These are phyloP conservation scores for Knufia petricola DNA, from an alignment of 2,329 filamentous ascomycete genomes.

Conservation along the genomic window DNA sequence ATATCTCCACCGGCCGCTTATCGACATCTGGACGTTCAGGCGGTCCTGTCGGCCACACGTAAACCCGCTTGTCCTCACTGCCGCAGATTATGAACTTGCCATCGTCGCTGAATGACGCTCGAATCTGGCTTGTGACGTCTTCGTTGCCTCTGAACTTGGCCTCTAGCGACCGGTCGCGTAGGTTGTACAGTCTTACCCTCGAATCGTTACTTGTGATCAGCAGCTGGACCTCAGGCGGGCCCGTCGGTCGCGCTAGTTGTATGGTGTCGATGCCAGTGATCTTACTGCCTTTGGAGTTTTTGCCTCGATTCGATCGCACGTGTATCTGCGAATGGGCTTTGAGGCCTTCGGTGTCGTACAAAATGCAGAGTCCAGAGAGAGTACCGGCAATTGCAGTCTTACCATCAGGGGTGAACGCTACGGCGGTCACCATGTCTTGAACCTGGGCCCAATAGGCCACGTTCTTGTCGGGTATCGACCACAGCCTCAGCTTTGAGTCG, in stretches of 20 bases:
- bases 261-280: slow-evolving; percentile 87
- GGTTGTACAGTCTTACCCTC: slow-evolving; percentile 76
- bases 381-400: slow-evolving; percentile 82
- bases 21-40: slow-evolving; percentile 46
- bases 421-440: slow-evolving; percentile 84
- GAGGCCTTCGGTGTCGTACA: slow-evolving; percentile 86
- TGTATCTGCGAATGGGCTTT: slow-evolving; percentile 79
- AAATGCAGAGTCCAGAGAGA: slow-evolving; percentile 72
- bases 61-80: slow-evolving; percentile 81
- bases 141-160: slow-evolving; percentile 87
- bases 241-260: slow-evolving; percentile 46
- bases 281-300: slow-evolving; percentile 93
- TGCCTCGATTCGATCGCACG: slow-evolving; percentile 82
- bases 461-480: slow-evolving; percentile 95
- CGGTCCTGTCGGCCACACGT: slow-evolving; percentile 70
- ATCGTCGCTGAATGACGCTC: slow-evolving; percentile 80
- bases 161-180: slow-evolving; percentile 74
- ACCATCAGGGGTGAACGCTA: slow-evolving; percentile 87
- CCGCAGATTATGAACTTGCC: slow-evolving; percentile 80
- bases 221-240: slow-evolving; percentile 63
- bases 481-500: slow-evolving; percentile 77
- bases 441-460: slow-evolving; percentile 72
- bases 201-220: slow-evolving; percentile 94
- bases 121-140: slow-evolving; percentile 82
- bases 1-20: slow-evolving; percentile 75